Percentiles rank a stretch among this genome's conserved stretches.
phyloP scores from a whole-genome alignment of 495 filamentous ascomycete species.

The Amphirosellinia nigrospora region DNA sequence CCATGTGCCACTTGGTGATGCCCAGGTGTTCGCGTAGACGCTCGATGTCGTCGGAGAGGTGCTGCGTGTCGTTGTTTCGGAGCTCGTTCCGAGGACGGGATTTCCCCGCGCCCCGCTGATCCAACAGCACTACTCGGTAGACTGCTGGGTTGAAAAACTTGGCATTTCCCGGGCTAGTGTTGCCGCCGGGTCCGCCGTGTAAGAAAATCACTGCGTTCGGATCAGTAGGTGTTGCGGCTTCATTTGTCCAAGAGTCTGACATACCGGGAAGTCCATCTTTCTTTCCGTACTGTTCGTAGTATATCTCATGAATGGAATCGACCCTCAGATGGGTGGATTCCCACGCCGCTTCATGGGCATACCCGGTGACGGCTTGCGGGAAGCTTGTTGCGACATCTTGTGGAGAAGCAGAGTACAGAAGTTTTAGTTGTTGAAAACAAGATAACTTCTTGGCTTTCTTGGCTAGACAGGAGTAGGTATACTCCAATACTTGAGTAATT shows the following conservation, averaged over 20 bases:
- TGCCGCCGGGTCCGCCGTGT: constrained; percentile 53
- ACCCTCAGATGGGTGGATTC: constrained; percentile 44
- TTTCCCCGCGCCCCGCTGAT: constrained; percentile 55
- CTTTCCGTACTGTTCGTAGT: constrained; percentile 55
- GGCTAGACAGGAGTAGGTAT: background rate
- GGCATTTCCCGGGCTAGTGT: constrained; percentile 44
- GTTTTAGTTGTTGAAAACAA: background rate
- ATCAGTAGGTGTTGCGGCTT: background rate
- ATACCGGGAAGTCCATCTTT: constrained; percentile 40
- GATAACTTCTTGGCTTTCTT: background rate
- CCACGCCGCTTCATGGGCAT: constrained; percentile 25
- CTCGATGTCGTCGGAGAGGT: constrained; percentile 54
- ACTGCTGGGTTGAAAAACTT: constrained; percentile 52
- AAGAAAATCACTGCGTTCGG: constrained; percentile 41
- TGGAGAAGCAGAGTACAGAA: background rate
- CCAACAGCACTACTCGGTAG: constrained; percentile 53
- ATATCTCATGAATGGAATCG: constrained; percentile 44
- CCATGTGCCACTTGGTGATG: constrained; percentile 50
- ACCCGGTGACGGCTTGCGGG: constrained; percentile 2
- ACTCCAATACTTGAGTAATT: background rate
- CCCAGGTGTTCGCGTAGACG: constrained; percentile 46
- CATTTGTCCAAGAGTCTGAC: background rate
- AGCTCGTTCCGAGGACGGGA: constrained; percentile 47
- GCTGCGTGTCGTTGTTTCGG: constrained; percentile 51
- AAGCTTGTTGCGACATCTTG: background rate